phyloP scores from a whole-genome alignment of 371 early-diverging fungal genomes.

The Dentiscutata heterogama region DNA sequence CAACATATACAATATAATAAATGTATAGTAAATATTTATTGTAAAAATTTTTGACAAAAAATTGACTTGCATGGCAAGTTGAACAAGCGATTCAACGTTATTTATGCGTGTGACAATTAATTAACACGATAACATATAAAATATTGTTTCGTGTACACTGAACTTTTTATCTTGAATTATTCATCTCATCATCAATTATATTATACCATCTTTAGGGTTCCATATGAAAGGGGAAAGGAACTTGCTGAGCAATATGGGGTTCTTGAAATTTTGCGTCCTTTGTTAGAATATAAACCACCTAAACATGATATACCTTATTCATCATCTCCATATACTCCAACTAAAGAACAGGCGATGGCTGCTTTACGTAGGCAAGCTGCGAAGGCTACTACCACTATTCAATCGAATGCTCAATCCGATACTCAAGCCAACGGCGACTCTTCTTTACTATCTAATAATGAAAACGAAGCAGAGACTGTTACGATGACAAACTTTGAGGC shows the following conservation, averaged over 20 bases:
- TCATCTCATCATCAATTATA: background rate
- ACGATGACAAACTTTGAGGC: conserved; percentile 6
- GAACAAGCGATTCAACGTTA: too few relatives aligned
- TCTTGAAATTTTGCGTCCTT: conserved; percentile 63
- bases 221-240: conserved; percentile 77
- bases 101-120: too few relatives aligned
- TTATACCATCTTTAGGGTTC: conserved; percentile 69
- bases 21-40: background rate
- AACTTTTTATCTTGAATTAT: background rate
- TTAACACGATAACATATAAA: too few relatives aligned
- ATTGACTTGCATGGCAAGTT: too few relatives aligned
- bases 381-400: background rate
- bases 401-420: background rate
- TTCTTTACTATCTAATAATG: background rate
- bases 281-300: conserved; percentile 74
- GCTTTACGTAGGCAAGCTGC: conserved; percentile 9
- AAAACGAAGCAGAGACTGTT: background rate
- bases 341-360: conserved; percentile 47
- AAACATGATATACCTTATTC: conserved; percentile 44
- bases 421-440: background rate
- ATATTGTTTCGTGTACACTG: too few relatives aligned
- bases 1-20: background rate
- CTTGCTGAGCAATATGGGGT: conserved; percentile 81
- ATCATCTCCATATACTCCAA: conserved; percentile 46
- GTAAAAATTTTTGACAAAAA: background rate